A percentile compares a stretch with the other conserved stretches of the same genome.
phyloP scores from a whole-genome alignment of 2,329 filamentous ascomycete species.

The Fonsecaea pedrosoi region DNA sequence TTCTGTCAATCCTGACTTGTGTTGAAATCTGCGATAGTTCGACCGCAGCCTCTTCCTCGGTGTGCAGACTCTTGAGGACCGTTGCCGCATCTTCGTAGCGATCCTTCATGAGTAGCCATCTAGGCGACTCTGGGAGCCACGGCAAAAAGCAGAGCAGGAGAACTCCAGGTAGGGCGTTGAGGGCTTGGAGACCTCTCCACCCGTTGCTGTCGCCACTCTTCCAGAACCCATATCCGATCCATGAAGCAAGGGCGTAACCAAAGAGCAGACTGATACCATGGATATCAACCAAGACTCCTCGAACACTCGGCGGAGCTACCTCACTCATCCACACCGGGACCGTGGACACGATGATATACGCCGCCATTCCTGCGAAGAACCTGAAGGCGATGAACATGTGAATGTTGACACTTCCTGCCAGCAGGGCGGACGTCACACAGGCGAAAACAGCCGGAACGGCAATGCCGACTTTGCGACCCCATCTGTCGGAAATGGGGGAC shows the following conservation, averaged over 20 bases:
- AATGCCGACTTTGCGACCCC: slow-evolving; percentile 48
- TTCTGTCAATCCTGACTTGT: slow-evolving; percentile 22
- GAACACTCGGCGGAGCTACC: slow-evolving; percentile 9
- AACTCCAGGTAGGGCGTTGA: slow-evolving; percentile 7
- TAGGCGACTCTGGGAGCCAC: slow-evolving; percentile 25
- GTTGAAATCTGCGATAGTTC: slow-evolving; percentile 24
- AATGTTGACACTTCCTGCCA: slow-evolving; percentile 41
- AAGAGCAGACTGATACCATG: slow-evolving; percentile 15
- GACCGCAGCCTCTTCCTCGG: slow-evolving; percentile 18
- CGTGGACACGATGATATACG: slow-evolving; percentile 38
- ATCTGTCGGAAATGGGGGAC: slow-evolving; percentile 28
- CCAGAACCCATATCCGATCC: slow-evolving; percentile 22
- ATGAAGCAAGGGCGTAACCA: slow-evolving; percentile 16
- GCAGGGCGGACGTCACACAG: slow-evolving; percentile 46
- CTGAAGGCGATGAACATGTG: slow-evolving; percentile 45
- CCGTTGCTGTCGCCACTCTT: background rate
- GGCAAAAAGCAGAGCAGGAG: slow-evolving; percentile 14
- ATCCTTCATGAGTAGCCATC: slow-evolving; percentile 19
- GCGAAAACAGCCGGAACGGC: slow-evolving; percentile 46
- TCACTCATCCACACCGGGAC: slow-evolving; percentile 20
- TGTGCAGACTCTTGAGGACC: slow-evolving; percentile 13
- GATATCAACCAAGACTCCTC: slow-evolving; percentile 19
- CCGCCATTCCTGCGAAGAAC: slow-evolving; percentile 47
- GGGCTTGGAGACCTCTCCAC: slow-evolving; percentile 10
- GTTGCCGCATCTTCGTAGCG: slow-evolving; percentile 14